A percentile compares a stretch with the other conserved stretches of the same genome.
phyloP scores from a whole-genome alignment of 768 basidiomycete species.

The Boletales sp. region DNA sequence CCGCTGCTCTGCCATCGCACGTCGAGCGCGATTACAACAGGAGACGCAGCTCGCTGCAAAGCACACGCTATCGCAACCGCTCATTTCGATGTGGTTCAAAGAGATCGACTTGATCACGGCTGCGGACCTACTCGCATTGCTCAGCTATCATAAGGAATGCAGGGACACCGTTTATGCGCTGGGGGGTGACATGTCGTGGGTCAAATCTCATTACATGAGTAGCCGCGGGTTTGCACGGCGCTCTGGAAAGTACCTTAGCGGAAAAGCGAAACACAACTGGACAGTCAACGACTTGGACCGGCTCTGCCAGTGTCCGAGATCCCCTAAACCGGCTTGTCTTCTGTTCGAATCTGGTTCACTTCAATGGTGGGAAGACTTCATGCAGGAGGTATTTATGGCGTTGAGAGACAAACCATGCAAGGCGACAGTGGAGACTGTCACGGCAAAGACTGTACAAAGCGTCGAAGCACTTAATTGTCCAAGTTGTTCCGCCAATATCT shows the following conservation, averaged over 20 bases:
- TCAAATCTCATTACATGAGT: conserved; percentile 13
- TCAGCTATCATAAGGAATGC: conserved; percentile 19
- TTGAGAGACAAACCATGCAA: conserved; percentile 21
- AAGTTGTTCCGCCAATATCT: background rate
- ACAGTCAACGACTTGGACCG: background rate
- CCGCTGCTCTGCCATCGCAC: conserved; percentile 30
- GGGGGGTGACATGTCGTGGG: conserved; percentile 8
- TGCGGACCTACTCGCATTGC: conserved; percentile 21
- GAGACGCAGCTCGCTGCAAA: conserved; percentile 28
- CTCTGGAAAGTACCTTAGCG: background rate
- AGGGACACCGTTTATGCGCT: conserved; percentile 7
- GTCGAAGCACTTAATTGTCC: background rate
- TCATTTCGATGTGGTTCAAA: conserved; percentile 20
- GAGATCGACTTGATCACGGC: conserved; percentile 29
- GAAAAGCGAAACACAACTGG: background rate
- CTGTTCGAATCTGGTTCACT: background rate
- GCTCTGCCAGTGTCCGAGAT: conserved; percentile 1
- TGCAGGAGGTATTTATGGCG: conserved; percentile 5
- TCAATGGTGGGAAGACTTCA: conserved; percentile 22
- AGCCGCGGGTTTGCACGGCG: conserved; percentile 4
- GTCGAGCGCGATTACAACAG: conserved; percentile 12
- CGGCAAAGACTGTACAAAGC: background rate
- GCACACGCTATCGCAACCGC: conserved; percentile 25
- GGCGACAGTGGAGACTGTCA: conserved; percentile 1
- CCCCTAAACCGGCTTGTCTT: background rate